Evolutionary conservation across 139 green algal genomes (phyloP), one percentile per base, ranked within the genome.

Genomic region (Micractinium conductrix): DNA sequence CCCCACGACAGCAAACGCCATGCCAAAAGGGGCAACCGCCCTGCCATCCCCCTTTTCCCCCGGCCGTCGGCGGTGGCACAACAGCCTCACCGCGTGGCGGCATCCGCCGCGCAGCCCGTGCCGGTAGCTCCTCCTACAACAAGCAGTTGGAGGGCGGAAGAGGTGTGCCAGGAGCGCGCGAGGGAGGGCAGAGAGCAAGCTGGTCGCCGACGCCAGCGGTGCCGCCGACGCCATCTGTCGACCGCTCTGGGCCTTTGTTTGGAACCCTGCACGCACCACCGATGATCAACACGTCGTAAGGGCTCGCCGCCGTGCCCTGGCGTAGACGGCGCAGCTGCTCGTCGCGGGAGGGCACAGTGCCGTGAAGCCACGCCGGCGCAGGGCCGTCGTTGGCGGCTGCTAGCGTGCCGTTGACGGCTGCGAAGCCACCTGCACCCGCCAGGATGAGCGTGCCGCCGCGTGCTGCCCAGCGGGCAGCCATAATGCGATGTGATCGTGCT

Each of bases 221-320:
- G n/a, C n/a, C 63, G 63, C 63, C 63, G n/a, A 24, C 24, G 24
- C 63, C 28, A 71, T 19, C 10, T 62, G 53, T 16, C 53, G 53
- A 19, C 7, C n/a, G n/a, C n/a, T n/a, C n/a, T n/a, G n/a, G n/a
- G 53, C 53, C 53, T 22, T 58, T 62, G 53, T 21, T 62, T 16
- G 8, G n/a, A n/a, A n/a, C 35, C 42, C 37, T 22, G 28, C 43
- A 4, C 69, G 22, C 72, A 78, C 28, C 72, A 43, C 96, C 96
- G 42, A 99, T 95, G 69, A 99, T 92, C 21, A 99, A 88, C 19
- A 98, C 48, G 78, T 99, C 96, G 53, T 96, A 97, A 0, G 93
- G 93, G 44, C 92, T 81, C 24, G 90, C 83, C 0, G 53, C 33
- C 3, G 87, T 91, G 38, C 81, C 86, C 12, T 81, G 58, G 0